phyloP scores from a whole-genome alignment of 805 yeast species.

The Metschnikowia lochheadii region DNA sequence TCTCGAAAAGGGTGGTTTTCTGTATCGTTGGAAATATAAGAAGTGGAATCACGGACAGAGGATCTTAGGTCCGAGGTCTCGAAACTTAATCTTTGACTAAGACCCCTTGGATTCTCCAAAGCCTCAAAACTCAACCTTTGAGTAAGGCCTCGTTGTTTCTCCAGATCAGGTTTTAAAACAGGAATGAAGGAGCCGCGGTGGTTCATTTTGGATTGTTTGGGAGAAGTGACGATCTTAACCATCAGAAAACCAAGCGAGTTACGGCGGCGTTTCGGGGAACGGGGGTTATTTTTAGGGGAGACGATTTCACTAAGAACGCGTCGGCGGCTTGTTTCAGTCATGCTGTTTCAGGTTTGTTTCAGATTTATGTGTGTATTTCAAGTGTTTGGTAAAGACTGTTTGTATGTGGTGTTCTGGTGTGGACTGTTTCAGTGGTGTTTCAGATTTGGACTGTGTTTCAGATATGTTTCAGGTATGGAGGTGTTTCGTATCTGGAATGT shows the following conservation, averaged over 20 bases:
- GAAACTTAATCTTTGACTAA: neutral
- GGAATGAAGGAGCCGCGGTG: conserved; percentile 14
- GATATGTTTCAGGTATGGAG: neutral
- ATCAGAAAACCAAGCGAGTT: conserved; percentile 20
- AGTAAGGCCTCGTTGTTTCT: neutral
- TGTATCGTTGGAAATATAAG: neutral
- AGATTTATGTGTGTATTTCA: neutral
- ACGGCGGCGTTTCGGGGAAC: conserved; percentile 8
- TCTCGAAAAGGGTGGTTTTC: too few species aligned
- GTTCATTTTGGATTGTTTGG: neutral
- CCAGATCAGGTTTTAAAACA: conserved; percentile 3
- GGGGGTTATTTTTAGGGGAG: conserved; percentile 4
- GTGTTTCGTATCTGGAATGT: neutral
- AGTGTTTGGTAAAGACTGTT: neutral
- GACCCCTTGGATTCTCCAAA: too few species aligned
- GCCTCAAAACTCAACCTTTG: neutral
- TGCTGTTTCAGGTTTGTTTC: conserved; percentile 1
- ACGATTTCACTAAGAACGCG: conserved; percentile 19
- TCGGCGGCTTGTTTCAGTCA: conserved; percentile 11
- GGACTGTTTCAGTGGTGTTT: neutral
- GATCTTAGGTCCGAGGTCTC: neutral
- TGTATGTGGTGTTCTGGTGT: neutral
- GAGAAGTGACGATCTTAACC: conserved; percentile 13
- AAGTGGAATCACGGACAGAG: neutral
- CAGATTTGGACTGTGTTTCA: neutral